These are phyloP conservation scores for Lepidium africanum DNA, from an alignment of 345 rosid species.

Conservation along the genomic window DNA sequence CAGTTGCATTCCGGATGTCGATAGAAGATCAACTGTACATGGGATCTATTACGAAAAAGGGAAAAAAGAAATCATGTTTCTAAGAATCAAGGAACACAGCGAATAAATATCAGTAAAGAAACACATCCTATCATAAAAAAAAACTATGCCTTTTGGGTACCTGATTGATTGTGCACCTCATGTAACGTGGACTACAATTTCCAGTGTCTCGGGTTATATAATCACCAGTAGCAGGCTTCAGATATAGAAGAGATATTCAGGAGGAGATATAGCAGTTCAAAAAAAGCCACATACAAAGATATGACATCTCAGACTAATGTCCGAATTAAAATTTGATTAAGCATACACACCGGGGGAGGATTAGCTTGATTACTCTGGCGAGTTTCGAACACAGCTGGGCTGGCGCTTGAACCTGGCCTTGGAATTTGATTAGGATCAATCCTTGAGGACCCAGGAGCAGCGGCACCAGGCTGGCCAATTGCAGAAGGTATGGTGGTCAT, in stretches of 20 bases:
- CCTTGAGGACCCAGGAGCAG: constrained; percentile 62
- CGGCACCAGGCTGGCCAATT: constrained; percentile 68
- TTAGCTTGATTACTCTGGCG: constrained; percentile 83
- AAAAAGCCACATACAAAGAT: constrained; percentile 1
- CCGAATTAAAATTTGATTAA: background rate
- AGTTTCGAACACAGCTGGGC: constrained; percentile 64
- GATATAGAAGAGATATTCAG: constrained; percentile 15
- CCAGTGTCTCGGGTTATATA: constrained; percentile 83
- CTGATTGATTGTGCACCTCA: constrained; percentile 98
- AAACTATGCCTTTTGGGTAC: constrained; percentile 28
- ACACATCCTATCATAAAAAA: constrained; percentile 1
- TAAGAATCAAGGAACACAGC: background rate
- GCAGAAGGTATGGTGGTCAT: constrained; percentile 75
- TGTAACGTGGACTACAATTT: constrained; percentile 96
- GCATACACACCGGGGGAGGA: constrained; percentile 74
- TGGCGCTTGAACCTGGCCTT: constrained; percentile 74
- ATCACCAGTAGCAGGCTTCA: constrained; percentile 89
- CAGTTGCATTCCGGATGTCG: constrained; percentile 93
- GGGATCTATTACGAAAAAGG: constrained; percentile 58
- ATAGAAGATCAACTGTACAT: constrained; percentile 85
- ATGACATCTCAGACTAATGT: constrained; percentile 11
- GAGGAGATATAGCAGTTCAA: background rate
- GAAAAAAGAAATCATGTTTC: background rate
- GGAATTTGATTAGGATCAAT: constrained; percentile 98
- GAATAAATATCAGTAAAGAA: background rate